Percentiles rank a stretch among this genome's conserved stretches.
These are phyloP conservation scores for Trichoderma sp. DNA, from an alignment of 2,329 filamentous ascomycete species.

Conservation along the genomic window DNA sequence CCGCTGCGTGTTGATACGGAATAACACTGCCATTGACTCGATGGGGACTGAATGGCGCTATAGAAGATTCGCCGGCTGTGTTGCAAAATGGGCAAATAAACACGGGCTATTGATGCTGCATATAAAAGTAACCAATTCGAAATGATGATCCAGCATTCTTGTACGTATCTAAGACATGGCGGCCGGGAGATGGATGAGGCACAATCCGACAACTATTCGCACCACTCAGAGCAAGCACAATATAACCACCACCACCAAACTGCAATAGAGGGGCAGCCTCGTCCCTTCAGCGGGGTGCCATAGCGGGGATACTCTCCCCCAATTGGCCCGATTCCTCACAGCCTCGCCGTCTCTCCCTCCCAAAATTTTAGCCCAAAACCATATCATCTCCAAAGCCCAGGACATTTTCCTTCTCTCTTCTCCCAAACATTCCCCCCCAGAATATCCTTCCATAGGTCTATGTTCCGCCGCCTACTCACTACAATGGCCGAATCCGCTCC, in stretches of 20 bases:
- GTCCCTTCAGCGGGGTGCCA: not conserved
- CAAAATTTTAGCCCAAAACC: not conserved
- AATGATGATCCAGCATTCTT: not conserved
- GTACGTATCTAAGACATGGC: not conserved
- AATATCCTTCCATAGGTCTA: conserved; percentile 18
- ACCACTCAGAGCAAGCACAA: not conserved
- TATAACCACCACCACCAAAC: not conserved
- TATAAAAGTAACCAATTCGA: not conserved
- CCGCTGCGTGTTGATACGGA: not conserved
- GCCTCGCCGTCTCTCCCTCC: not conserved
- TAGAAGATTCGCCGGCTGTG: not conserved
- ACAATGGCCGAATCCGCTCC: conserved; percentile 60
- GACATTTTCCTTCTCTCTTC: not conserved
- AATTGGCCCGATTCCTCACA: not conserved
- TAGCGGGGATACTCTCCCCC: not conserved
- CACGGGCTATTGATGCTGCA: not conserved
- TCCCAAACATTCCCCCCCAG: no score
- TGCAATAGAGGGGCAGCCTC: not conserved
- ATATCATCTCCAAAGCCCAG: not conserved
- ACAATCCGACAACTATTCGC: not conserved
- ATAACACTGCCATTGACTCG: not conserved
- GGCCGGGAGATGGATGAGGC: not conserved
- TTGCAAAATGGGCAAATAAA: not conserved
- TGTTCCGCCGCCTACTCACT: conserved; percentile 33
- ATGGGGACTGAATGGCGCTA: not conserved